Conservation (phyloP, 805 yeast species). For the Geotrichum ghanense region DNA sequence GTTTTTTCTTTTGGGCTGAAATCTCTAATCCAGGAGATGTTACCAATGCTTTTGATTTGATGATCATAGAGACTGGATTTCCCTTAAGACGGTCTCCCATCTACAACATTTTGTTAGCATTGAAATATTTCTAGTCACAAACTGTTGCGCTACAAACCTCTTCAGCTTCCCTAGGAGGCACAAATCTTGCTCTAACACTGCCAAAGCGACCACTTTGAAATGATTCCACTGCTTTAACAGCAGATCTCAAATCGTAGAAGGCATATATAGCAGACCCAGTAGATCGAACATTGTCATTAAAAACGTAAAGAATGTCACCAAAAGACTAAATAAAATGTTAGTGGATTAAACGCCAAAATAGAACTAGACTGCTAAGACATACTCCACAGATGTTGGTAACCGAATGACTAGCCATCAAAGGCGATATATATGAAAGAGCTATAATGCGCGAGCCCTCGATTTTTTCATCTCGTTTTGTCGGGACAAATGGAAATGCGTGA, state of each 20-base stretch:
- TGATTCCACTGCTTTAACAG: conserved; percentile 5
- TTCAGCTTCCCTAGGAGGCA: conserved; percentile 3
- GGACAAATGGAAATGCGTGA: neutral
- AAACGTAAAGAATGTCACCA: conserved; percentile 9
- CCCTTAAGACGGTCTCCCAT: neutral
- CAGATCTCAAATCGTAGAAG: conserved; percentile 8
- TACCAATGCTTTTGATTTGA: conserved; percentile 4
- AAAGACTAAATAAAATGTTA: conserved; percentile 3
- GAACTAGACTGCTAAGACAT: neutral
- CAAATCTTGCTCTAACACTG: neutral
- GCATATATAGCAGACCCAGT: conserved; percentile 6
- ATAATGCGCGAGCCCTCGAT: neutral
- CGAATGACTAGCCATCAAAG: neutral
- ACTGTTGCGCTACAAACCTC: conserved; percentile 1
- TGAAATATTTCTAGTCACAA: conserved; percentile 1
- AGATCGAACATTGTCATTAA: conserved; percentile 3
- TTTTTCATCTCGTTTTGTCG: neutral
- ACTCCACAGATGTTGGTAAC: neutral
- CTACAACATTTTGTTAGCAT: neutral
- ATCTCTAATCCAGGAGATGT: neutral
- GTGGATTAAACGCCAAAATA: neutral
- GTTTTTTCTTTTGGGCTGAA: neutral
- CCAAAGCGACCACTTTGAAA: neutral
- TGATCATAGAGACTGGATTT: neutral
- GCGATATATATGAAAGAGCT: neutral